These are phyloP conservation scores for Candida cerambycidarum DNA, from an alignment of 805 yeast species.

Conservation along the genomic window DNA sequence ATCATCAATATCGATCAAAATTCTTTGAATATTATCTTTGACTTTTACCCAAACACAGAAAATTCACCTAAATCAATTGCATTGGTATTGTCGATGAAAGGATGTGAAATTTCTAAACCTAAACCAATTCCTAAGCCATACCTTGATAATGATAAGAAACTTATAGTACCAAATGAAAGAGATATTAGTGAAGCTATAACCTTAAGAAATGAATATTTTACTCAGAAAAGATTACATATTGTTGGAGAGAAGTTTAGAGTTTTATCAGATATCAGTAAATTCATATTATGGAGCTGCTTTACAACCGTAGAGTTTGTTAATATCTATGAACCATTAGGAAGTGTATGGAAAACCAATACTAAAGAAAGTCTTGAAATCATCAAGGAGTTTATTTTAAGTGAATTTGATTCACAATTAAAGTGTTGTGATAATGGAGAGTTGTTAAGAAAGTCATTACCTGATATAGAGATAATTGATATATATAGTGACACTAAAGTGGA, in stretches of 20 bases:
- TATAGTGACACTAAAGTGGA: slow-evolving; percentile 2
- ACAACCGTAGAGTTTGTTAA: slow-evolving; percentile 18
- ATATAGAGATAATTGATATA: slow-evolving; percentile 16
- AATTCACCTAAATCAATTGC: slow-evolving; percentile 30
- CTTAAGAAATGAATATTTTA: slow-evolving; percentile 38
- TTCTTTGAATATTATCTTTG: slow-evolving; percentile 11
- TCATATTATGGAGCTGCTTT: slow-evolving; percentile 29
- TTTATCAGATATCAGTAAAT: slow-evolving; percentile 32
- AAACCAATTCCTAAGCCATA: slow-evolving; percentile 46
- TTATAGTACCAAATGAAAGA: slow-evolving; percentile 37
- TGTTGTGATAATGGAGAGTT: slow-evolving; percentile 14
- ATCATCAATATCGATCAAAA: slow-evolving; percentile 5
- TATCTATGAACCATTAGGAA: slow-evolving; percentile 24
- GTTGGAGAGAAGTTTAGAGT: slow-evolving; percentile 44
- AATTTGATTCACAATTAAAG: slow-evolving; percentile 8
- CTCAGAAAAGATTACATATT: slow-evolving; percentile 37
- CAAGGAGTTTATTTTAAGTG: slow-evolving; percentile 6
- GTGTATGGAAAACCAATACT: slow-evolving; percentile 19
- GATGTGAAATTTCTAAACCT: slow-evolving; percentile 34
- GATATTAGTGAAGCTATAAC: slow-evolving; percentile 31
- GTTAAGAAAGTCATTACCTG: slow-evolving; percentile 16
- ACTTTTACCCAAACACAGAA: slow-evolving; percentile 10
- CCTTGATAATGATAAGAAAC: slow-evolving; percentile 38
- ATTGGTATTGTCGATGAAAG: slow-evolving; percentile 30
- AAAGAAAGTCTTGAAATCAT: slow-evolving; percentile 5